These are phyloP conservation scores for Stevia rebaudiana DNA, from an alignment of 140 eudicot species.

Conservation along the genomic window DNA sequence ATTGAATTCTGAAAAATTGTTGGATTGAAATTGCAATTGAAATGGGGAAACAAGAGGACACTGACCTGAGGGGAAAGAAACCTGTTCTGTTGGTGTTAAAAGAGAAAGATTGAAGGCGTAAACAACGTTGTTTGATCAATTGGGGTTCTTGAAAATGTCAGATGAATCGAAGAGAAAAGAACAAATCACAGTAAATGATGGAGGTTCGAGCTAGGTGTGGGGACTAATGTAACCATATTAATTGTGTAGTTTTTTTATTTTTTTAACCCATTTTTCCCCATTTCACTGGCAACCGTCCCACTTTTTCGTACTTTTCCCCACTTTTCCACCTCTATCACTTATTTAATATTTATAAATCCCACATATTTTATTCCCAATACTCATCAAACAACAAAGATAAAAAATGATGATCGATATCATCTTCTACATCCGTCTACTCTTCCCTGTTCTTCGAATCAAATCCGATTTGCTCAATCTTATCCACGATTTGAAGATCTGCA, in stretches of 20 bases:
- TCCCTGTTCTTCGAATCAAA: constrained; percentile 13
- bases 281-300: too few relatives aligned
- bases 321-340: too few relatives aligned
- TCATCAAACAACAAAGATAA: background rate
- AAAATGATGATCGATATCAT: constrained; percentile 2
- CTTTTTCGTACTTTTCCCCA: too few relatives aligned
- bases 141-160: constrained; percentile 18
- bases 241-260: too few relatives aligned
- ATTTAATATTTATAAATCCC: too few relatives aligned
- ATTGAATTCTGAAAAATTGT: background rate
- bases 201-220: too few relatives aligned
- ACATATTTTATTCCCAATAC: background rate
- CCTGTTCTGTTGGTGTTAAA: constrained; percentile 9
- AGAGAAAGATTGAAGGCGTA: constrained; percentile 1
- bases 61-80: constrained; percentile 3
- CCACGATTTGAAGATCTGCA: constrained; percentile 13
- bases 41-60: constrained; percentile 14
- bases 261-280: too few relatives aligned
- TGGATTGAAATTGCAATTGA: background rate
- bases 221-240: too few relatives aligned
- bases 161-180: constrained; percentile 19
- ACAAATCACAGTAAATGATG: constrained; percentile 7
- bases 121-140: constrained; percentile 10
- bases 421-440: constrained; percentile 16
- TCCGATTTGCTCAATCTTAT: background rate